These are phyloP conservation scores for Colletotrichum sp. DNA, from an alignment of 2,329 filamentous ascomycete species.

Conservation along the genomic window DNA sequence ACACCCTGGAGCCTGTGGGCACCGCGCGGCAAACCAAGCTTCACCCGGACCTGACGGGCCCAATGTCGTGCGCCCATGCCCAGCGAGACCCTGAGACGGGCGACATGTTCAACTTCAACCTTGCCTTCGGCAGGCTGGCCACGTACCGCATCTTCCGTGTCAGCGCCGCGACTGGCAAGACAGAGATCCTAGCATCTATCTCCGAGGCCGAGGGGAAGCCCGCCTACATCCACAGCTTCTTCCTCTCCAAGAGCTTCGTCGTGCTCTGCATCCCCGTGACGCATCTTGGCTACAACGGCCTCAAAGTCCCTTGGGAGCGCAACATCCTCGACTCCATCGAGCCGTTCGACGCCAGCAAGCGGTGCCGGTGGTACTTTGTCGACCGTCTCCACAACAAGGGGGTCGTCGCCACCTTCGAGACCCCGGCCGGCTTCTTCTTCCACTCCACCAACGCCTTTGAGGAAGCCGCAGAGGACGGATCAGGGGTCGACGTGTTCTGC, in stretches of 20 bases:
- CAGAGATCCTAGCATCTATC: conserved; percentile 74
- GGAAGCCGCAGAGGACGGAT: conserved; percentile 44
- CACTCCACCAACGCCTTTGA: conserved; percentile 82
- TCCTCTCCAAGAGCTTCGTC: conserved; percentile 73
- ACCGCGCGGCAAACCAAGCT: conserved; percentile 63
- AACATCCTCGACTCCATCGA: conserved; percentile 74
- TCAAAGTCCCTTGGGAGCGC: conserved; percentile 65
- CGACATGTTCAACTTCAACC: conserved; percentile 82
- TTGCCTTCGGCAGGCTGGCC: conserved; percentile 61
- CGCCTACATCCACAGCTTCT: conserved; percentile 85
- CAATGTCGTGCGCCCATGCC: conserved; percentile 72
- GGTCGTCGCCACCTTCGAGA: conserved; percentile 72
- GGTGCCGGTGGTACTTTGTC: conserved; percentile 75
- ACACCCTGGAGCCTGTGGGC: conserved; percentile 75
- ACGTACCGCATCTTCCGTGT: conserved; percentile 75
- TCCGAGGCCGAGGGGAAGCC: conserved; percentile 45
- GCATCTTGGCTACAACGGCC: conserved; percentile 61
- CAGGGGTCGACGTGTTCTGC: conserved; percentile 59
- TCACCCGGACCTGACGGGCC: conserved; percentile 72
- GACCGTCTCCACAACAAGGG: conserved; percentile 68
- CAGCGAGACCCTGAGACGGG: conserved; percentile 74
- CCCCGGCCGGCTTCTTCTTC: conserved; percentile 76
- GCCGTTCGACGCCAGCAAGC: conserved; percentile 61
- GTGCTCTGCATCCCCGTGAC: conserved; percentile 76
- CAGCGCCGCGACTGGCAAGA: conserved; percentile 66